A percentile compares a stretch with the other conserved stretches of the same genome.
phyloP scores from a whole-genome alignment of 805 yeast genomes.

The Kodamaea hsintzibuensis region DNA sequence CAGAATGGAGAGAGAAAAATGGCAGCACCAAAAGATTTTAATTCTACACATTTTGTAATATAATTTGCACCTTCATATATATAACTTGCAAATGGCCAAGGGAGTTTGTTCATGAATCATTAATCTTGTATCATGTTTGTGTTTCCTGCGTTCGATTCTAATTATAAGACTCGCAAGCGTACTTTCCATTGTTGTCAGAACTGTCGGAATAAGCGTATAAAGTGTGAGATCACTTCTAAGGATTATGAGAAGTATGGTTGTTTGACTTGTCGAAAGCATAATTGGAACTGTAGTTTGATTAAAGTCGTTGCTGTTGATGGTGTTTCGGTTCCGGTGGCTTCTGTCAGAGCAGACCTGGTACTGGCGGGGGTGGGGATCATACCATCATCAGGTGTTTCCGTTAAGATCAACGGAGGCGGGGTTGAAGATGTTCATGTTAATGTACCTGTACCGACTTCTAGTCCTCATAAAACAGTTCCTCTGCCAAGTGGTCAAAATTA shows the following conservation, averaged over 20 bases:
- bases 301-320: background rate
- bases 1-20: background rate
- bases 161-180: constrained; percentile 34
- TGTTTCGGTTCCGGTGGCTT: background rate
- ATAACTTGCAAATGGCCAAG: background rate
- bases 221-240: constrained; percentile 27
- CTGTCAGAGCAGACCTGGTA: background rate
- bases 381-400: background rate
- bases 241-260: constrained; percentile 31
- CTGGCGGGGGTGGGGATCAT: background rate
- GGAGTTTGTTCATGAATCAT: background rate
- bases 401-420: background rate
- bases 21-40: background rate
- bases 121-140: constrained; percentile 25
- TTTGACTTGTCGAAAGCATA: constrained; percentile 25
- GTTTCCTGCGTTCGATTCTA: constrained; percentile 37
- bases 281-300: constrained; percentile 18
- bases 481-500: background rate
- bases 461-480: background rate
- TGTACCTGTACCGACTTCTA: background rate
- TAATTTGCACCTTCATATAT: background rate
- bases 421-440: background rate
- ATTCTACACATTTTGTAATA: background rate
- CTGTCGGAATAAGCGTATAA: constrained; percentile 29
- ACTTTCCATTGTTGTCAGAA: constrained; percentile 34